Base-by-base conservation (phyloP, 805 yeast genomes). In the Geotrichum ghanense region DNA sequence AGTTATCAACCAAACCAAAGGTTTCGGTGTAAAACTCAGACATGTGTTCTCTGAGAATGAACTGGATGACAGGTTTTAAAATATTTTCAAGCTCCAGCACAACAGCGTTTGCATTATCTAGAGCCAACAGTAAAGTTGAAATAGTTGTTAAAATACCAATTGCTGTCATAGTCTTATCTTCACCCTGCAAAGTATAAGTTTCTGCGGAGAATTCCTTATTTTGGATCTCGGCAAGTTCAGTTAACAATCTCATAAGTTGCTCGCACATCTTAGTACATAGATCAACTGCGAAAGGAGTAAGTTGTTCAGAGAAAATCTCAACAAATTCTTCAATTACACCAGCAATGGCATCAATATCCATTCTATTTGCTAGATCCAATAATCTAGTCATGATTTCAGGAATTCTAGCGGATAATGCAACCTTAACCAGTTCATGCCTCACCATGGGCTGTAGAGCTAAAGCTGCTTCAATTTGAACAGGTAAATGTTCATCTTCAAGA, bases 251-350 rank as follows among this genome's bases (percentile, higher is more conserved):
- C 57, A 84, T 57, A 57, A 89, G 86, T 59, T 90, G 96, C 44
- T 78, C 77, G 14, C 81, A 80, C 55, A 70, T 51, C 50, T 68
- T 68, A 22, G 53, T 65, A 60, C 78, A 76, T 47, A 83, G 64
- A 48, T 82, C 81, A n/a, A 78, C 70, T 34, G 95, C 90, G 62
- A 85, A 90, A 16, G 98, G 97, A 50, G 88, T 92, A 54, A 90
- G 71, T 63, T 90, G 94, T 53, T 81, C 84, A 3, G 95, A 74
- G 64, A 83, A 92, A 49, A 76, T 78, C 59, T 89, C 96, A 24
- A 90, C 97, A 60, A 92, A 82, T 56, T 89, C 96, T 69, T 90
- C 97, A 82, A 90, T 87, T 4, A 90, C 95, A 21, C 82, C 83
- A 20, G 95, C 78, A 23, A 92, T 74, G 1, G 88, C 76, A 59